A percentile compares a stretch with the other conserved stretches of the same genome.
Evolutionary conservation across 2,329 filamentous ascomycete species (phyloP).

Genomic region (Pseudocercospora musae): DNA sequence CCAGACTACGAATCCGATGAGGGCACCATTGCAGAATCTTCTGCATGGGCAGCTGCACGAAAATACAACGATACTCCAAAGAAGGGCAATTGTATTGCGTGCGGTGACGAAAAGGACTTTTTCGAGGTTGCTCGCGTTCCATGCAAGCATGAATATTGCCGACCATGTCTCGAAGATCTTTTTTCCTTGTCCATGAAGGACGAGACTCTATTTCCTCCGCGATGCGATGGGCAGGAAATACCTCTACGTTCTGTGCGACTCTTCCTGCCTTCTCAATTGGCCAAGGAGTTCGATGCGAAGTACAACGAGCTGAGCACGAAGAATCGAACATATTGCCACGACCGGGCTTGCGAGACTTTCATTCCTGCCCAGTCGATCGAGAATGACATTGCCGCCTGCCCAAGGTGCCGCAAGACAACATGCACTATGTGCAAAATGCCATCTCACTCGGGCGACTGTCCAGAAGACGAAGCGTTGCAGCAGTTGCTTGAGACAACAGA

Average conservation of each 20-base stretch:
- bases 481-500: slow-evolving; percentile 43
- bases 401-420: slow-evolving; percentile 43
- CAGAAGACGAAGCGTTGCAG: slow-evolving; percentile 42
- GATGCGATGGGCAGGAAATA: slow-evolving; percentile 50
- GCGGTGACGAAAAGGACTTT: slow-evolving; percentile 31
- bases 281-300: slow-evolving; percentile 43
- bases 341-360: slow-evolving; percentile 46
- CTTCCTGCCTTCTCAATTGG: slow-evolving; percentile 40
- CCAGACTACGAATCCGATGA: slow-evolving; percentile 14
- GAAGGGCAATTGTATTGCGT: slow-evolving; percentile 27
- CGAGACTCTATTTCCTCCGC: slow-evolving; percentile 55
- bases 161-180: slow-evolving; percentile 45
- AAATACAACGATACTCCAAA: slow-evolving; percentile 3
- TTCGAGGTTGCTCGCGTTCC: slow-evolving; percentile 28
- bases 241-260: slow-evolving; percentile 33
- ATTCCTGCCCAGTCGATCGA: slow-evolving; percentile 39
- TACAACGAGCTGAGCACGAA: slow-evolving; percentile 48
- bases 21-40: slow-evolving; percentile 20
- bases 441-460: slow-evolving; percentile 50
- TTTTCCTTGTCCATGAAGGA: slow-evolving; percentile 47
- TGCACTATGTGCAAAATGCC: slow-evolving; percentile 52
- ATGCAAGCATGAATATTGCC: slow-evolving; percentile 52
- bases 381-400: slow-evolving; percentile 42
- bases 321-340: slow-evolving; percentile 53
- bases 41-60: slow-evolving; percentile 19